Evolutionary conservation across 108 stramenopile genomes (phyloP).

Genomic region (Pseudonitzschia multistriata): DNA sequence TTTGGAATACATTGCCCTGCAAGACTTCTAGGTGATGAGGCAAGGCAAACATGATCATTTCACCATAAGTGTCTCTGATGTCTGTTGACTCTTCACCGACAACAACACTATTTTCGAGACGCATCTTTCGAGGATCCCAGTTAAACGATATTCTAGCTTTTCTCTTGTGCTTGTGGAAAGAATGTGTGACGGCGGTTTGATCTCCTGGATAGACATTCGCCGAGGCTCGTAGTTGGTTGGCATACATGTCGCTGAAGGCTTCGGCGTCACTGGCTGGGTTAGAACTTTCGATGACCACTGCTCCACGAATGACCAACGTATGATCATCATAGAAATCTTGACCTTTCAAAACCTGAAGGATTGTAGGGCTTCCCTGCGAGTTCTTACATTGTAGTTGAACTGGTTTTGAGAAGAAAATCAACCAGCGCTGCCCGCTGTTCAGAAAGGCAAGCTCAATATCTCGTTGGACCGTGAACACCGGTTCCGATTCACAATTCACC

Average conservation of each 20-base stretch:
- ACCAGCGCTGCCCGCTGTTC: constrained; percentile 75
- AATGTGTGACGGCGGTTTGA: constrained; percentile 15
- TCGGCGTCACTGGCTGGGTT: constrained; percentile 34
- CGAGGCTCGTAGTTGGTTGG: constrained; percentile 48
- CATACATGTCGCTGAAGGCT: constrained; percentile 22
- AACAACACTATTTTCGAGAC: background rate
- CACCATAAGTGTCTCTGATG: background rate
- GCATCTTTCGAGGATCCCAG: constrained; percentile 34
- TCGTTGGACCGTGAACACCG: constrained; percentile 40
- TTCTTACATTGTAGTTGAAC: constrained; percentile 51
- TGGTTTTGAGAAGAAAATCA: constrained; percentile 82
- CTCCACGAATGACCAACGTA: constrained; percentile 26
- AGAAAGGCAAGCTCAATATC: constrained; percentile 65
- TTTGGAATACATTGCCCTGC: background rate
- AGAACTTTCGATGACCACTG: constrained; percentile 18
- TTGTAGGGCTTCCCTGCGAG: constrained; percentile 24
- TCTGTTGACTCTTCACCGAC: background rate
- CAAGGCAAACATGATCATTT: constrained; percentile 64
- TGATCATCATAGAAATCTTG: constrained; percentile 2
- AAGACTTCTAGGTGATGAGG: constrained; percentile 70
- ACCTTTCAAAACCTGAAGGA: constrained; percentile 29
- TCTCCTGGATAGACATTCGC: constrained; percentile 68
- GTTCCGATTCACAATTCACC: constrained; percentile 18
- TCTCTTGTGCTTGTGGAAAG: constrained; percentile 11
- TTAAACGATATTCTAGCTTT: constrained; percentile 38